phyloP scores from a whole-genome alignment of 495 filamentous ascomycete species.

The Xylaria longipes region DNA sequence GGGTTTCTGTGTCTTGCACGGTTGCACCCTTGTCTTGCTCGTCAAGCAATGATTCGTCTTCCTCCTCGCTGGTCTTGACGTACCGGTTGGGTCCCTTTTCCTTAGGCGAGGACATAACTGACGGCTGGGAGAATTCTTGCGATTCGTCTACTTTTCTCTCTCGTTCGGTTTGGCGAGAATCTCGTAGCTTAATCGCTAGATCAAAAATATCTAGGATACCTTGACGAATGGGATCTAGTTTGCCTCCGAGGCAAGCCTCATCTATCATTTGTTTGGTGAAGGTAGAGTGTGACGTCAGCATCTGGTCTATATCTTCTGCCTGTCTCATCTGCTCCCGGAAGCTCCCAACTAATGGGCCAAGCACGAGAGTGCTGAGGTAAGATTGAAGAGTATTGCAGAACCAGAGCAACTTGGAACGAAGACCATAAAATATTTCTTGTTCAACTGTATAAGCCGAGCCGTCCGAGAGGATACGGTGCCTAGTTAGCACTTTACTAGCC shows the following conservation, averaged over 20 bases:
- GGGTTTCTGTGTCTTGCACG: slow-evolving; percentile 42
- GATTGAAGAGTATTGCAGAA: slow-evolving; percentile 75
- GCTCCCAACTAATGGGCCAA: slow-evolving; percentile 60
- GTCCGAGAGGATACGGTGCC: slow-evolving; percentile 54
- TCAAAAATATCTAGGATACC: slow-evolving; percentile 70
- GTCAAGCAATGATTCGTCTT: slow-evolving; percentile 45
- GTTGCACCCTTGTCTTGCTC: slow-evolving; percentile 36
- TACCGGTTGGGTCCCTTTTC: slow-evolving; percentile 33
- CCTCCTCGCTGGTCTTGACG: slow-evolving; percentile 47
- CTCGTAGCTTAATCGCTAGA: slow-evolving; percentile 57
- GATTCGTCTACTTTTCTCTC: slow-evolving; percentile 48
- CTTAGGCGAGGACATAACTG: slow-evolving; percentile 36
- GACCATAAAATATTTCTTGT: slow-evolving; percentile 59
- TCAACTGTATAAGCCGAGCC: slow-evolving; percentile 38
- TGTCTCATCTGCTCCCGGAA: slow-evolving; percentile 61
- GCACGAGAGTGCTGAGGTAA: slow-evolving; percentile 75
- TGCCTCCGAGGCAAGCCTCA: slow-evolving; percentile 69
- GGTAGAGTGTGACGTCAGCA: slow-evolving; percentile 71
- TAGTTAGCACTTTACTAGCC: slow-evolving; percentile 71
- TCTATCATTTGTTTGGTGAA: slow-evolving; percentile 68
- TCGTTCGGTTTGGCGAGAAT: slow-evolving; percentile 49
- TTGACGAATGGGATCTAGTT: slow-evolving; percentile 68
- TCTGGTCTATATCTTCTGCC: slow-evolving; percentile 79
- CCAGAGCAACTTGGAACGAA: slow-evolving; percentile 80
- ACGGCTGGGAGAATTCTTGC: slow-evolving; percentile 45